Percentiles rank a stretch among this genome's conserved stretches.
These are phyloP conservation scores for Hibiscus trionum DNA, from an alignment of 345 rosid genomes.

Conservation along the genomic window DNA sequence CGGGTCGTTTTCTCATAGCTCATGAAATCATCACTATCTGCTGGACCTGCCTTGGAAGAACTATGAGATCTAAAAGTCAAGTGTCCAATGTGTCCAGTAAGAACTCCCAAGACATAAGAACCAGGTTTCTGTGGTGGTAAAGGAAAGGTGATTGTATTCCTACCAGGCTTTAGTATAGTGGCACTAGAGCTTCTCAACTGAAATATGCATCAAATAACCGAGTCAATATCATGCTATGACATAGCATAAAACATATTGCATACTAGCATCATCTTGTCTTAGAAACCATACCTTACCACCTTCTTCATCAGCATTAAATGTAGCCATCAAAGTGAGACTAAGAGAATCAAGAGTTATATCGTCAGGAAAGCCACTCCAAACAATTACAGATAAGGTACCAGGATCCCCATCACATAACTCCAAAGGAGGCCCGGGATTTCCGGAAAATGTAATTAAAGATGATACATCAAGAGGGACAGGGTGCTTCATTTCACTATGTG, in stretches of 20 bases:
- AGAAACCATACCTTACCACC: constrained; percentile 65
- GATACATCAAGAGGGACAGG: constrained; percentile 95
- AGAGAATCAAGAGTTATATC: constrained; percentile 91
- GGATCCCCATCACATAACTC: constrained; percentile 96
- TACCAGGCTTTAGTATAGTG: constrained; percentile 65
- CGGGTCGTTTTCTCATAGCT: constrained; percentile 91
- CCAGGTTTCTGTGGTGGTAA: constrained; percentile 93
- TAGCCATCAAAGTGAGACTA: constrained; percentile 81
- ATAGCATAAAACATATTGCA: not conserved
- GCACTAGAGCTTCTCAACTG: constrained; percentile 76
- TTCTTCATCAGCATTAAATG: constrained; percentile 79
- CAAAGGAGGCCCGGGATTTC: constrained; percentile 77
- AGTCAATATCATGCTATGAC: constrained; percentile 8
- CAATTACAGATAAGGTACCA: constrained; percentile 69
- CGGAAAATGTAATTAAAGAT: constrained; percentile 87
- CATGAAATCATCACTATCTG: constrained; percentile 93
- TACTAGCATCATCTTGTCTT: constrained; percentile 1
- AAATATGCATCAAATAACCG: constrained; percentile 22
- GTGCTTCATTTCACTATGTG: constrained; percentile 87
- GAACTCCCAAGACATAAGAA: constrained; percentile 88
- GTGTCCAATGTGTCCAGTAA: constrained; percentile 89
- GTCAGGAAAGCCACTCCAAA: constrained; percentile 98
- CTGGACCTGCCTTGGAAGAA: constrained; percentile 93
- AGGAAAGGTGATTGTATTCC: constrained; percentile 57
- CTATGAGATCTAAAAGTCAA: constrained; percentile 93